Base-by-base conservation (phyloP, 2,329 filamentous ascomycete species). In the Xylaria sp. region DNA sequence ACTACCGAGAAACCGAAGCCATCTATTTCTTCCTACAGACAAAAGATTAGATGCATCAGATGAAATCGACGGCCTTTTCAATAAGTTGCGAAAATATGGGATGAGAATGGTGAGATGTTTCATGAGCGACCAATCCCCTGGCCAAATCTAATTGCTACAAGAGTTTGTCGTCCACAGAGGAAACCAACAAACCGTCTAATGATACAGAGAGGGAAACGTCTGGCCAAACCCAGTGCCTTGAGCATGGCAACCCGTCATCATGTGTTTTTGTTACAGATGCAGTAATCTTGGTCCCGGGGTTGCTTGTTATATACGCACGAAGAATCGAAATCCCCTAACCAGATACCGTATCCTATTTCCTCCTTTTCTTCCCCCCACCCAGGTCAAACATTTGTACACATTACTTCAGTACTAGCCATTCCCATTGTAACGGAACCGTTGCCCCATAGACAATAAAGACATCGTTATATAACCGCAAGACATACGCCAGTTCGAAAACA, bases 101-200 rank as follows among this genome's bases (percentile, higher is more conserved):
- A 53, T 50, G 9, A 57, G 39, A 61, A 50, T 6, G 43, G 25
- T 20, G 58, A 63, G 58, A 45, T 45, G 56, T 52, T 59, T 61
- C 32, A 34, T 57, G n/a, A 28, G 12, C 5, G 13, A 45, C 20
- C 39, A 23, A 39, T 7, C 13, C 46, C 25, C 9, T 43, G n/a
- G 39, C 34, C 45, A 32, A 48, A 32, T 66, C 63, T 66, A 66
- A 23, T 30, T 60, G 50, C 52, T 65, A 60, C 55, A 64, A 32
- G 50, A 41, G 48, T 46, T 52, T 34, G 18, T 45, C 13, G 12
- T 34, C 28, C 23, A 1, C 2, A 36, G 9, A 20, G 20, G 39
- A 48, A 28, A 28, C 39, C 48, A 32, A 13, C 39, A 41, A 60
- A 2, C 46, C 46, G 46, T 65, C 55, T 67, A 64, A 48, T 65